phyloP scores from a whole-genome alignment of 805 yeast genomes.

The Limtongia smithiae region DNA sequence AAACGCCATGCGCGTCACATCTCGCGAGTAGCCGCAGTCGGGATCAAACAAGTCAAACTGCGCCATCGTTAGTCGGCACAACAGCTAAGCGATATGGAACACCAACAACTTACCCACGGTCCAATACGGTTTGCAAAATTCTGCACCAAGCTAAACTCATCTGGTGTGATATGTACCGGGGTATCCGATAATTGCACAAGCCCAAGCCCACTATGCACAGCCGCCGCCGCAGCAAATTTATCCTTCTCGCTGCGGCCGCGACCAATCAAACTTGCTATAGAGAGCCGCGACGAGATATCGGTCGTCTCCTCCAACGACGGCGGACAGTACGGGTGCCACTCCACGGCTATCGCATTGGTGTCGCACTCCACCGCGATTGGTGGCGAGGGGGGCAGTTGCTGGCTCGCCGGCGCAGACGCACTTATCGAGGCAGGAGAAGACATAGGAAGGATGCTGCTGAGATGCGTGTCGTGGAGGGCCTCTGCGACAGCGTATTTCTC shows the following conservation, averaged over 20 bases:
- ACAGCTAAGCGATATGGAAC: too few relatives aligned
- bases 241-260: too few relatives aligned
- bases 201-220: not conserved
- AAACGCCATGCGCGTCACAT: constrained; percentile 16
- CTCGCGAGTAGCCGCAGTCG: constrained; percentile 3
- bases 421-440: too few relatives aligned
- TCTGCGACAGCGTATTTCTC: too few relatives aligned
- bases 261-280: too few relatives aligned
- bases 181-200: not conserved
- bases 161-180: not conserved
- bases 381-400: too few relatives aligned
- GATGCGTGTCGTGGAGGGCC: too few relatives aligned
- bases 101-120: constrained; percentile 7
- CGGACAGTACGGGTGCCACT: not conserved
- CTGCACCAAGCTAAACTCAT: constrained; percentile 9
- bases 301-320: not conserved
- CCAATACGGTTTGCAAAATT: constrained; percentile 13
- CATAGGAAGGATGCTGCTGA: too few relatives aligned
- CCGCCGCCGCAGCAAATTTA: too few relatives aligned
- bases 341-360: not conserved
- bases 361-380: too few relatives aligned
- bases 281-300: too few relatives aligned
- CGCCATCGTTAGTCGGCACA: not conserved
- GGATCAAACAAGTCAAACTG: constrained; percentile 17
- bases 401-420: too few relatives aligned